Evolutionary conservation across 331 rosid genomes (phyloP), one percentile per base, ranked within the genome.

Genomic region (Pyracantha coccinea): DNA sequence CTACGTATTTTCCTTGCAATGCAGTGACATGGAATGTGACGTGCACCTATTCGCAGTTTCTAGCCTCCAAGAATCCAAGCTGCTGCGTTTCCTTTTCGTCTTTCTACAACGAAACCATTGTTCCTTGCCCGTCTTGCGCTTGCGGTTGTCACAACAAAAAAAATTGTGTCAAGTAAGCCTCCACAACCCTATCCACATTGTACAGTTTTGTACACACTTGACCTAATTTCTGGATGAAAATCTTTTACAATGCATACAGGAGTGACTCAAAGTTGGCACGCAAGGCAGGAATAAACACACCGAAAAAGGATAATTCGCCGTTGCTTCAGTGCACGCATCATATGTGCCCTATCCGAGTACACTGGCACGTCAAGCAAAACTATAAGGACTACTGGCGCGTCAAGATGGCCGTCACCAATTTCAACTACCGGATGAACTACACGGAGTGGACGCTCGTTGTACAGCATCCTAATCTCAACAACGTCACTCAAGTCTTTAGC

Each of bases 21-120:
- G 81, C 86, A 89, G 95, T 89, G 92, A 87, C 95, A 50, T 89
- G 95, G 95, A 89, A 89, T 24, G 95, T 84, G 47, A 89, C 91
- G 66, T 89, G 95, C 45, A 85, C 92, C 21, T 89, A 89, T 59
- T 89, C 95, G 19, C 95, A 89, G 62, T 84, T 87, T 71, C 86
- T 89, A 59, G 90, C 95, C 67, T 84, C 81, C 69, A 81, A 87
- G 80, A 84, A 86, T 20, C 95, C 95, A 6, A 89, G 89, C 45
- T 89, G 95, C 45, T 90, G 92, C 61, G 92, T 88, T 78, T 88
- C 96, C 24, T 67, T 88, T 57, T 90, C 91, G 27, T 78, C 91
- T 57, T 90, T 90, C 85, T 90, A 90, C 80, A 90, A 83, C 76
- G 89, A 89, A 15, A 77, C 88, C 68, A 83, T 90, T 78, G 84